These are phyloP conservation scores for Leptomonas seymouri DNA, from an alignment of 208 protist species.

Conservation along the genomic window DNA sequence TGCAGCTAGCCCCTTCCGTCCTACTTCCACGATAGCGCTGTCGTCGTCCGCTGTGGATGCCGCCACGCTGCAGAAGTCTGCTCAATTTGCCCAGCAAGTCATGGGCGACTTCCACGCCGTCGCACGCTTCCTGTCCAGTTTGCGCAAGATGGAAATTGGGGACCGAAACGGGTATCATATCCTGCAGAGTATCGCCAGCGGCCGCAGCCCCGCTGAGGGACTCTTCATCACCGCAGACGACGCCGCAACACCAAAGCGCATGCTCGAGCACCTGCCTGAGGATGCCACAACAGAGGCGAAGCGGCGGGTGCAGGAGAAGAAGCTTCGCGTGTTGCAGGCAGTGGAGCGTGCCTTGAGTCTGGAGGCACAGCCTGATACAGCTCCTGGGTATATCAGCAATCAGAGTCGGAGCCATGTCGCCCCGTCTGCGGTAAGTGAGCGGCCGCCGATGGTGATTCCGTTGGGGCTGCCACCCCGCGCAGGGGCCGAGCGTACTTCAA, in stretches of 20 bases:
- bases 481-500: neutral
- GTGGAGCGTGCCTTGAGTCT: slow-evolving; percentile 51
- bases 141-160: slow-evolving; percentile 76
- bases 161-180: slow-evolving; percentile 55
- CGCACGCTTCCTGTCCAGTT: slow-evolving; percentile 59
- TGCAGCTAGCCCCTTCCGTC: slow-evolving; percentile 4
- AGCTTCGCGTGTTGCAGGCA: slow-evolving; percentile 61
- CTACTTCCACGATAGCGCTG: neutral
- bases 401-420: neutral
- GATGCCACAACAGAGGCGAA: slow-evolving; percentile 15
- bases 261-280: slow-evolving; percentile 6
- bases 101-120: slow-evolving; percentile 70
- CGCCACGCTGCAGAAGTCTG: slow-evolving; percentile 24
- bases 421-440: neutral
- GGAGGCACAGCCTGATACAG: neutral
- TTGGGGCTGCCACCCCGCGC: slow-evolving; percentile 20
- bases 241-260: slow-evolving; percentile 18
- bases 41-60: slow-evolving; percentile 13
- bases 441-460: neutral
- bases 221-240: slow-evolving; percentile 35
- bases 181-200: slow-evolving; percentile 43
- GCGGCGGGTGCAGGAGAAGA: slow-evolving; percentile 40
- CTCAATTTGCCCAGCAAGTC: slow-evolving; percentile 66
- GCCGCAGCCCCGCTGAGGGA: slow-evolving; percentile 32
- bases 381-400: neutral